Evolutionary conservation across 805 yeast species (phyloP), one percentile per base, ranked within the genome.

Genomic region (Cyberlindnera japonica): DNA sequence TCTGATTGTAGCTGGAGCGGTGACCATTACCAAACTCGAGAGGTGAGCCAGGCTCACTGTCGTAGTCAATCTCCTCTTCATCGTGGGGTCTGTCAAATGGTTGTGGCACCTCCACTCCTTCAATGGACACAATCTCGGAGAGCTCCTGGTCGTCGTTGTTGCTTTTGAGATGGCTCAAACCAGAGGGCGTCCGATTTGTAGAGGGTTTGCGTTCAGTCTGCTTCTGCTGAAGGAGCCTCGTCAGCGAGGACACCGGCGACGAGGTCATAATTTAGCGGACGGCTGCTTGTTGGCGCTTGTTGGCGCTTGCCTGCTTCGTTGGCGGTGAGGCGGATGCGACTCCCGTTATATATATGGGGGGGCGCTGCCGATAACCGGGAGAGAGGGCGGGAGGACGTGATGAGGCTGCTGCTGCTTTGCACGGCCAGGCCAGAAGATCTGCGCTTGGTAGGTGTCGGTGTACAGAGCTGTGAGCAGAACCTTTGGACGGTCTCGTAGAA

Each of bases 181-280:
- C 43, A 13, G 37, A 35, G 20, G 31, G 41, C 10, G 30, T 27
- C n/a, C 41, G 41, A 21, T 25, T 17, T n/a, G 37, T 9, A 13
- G 37, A 26, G 33, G 37, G 6, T 30, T 24, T 25, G 26, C 41
- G 21, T 23, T 50, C 40, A 20, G 31, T 43, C 28, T 49, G 50
- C 38, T 54, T 55, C 40, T 53, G 55, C 41, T 55, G 58, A 1
- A 57, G 44, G 14, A 57, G 50, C 40, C 52, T 47, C 4, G 61
- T 57, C 14, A 57, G 40, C 3, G 61, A 57, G 9, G 60, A 55
- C 25, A 54, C 45, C 2, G 61, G 58, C 2, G 57, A 51, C 2
- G 52, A 26, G 1, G 51, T 25, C 53, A 47, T 42, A 5, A 18
- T 11, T 11, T 22, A 22, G 11, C 13, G 18, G 8, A 19, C 17